These are phyloP conservation scores for Pythium dissotocum DNA, from an alignment of 352 stramenopile species.

Conservation along the genomic window DNA sequence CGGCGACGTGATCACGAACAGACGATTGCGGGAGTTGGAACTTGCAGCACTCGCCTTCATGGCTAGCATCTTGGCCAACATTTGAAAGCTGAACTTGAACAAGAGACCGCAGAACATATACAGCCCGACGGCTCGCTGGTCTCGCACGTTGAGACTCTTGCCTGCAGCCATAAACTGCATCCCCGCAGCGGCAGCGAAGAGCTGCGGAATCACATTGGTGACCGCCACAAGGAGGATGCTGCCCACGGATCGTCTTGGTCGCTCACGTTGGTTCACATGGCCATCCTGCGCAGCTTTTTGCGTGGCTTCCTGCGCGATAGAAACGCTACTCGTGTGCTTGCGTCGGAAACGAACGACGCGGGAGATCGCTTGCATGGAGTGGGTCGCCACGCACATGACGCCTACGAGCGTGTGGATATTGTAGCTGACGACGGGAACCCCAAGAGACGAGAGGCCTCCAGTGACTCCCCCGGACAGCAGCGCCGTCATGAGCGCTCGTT, in stretches of 20 bases:
- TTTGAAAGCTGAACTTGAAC: background rate
- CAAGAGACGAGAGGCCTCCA: background rate
- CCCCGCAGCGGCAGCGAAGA: background rate
- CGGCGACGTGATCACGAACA: background rate
- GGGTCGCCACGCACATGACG: background rate
- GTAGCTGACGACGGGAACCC: background rate
- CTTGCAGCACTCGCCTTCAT: background rate
- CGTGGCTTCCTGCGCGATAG: too few relatives aligned
- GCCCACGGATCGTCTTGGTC: background rate
- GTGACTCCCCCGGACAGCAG: background rate
- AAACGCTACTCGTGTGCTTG: background rate
- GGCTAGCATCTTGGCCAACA: background rate
- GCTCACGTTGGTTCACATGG: background rate
- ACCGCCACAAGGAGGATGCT: background rate
- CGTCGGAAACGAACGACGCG: background rate
- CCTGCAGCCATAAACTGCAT: background rate
- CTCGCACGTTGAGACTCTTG: background rate
- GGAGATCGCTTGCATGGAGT: background rate
- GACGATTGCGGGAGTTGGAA: background rate
- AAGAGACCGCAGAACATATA: background rate
- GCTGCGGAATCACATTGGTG: background rate
- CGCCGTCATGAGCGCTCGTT: background rate
- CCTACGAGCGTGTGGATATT: background rate
- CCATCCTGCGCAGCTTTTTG: background rate
- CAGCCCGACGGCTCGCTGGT: background rate